Conservation (phyloP, 2,329 filamentous ascomycete species). For the Sphaceloma murrayae region DNA sequence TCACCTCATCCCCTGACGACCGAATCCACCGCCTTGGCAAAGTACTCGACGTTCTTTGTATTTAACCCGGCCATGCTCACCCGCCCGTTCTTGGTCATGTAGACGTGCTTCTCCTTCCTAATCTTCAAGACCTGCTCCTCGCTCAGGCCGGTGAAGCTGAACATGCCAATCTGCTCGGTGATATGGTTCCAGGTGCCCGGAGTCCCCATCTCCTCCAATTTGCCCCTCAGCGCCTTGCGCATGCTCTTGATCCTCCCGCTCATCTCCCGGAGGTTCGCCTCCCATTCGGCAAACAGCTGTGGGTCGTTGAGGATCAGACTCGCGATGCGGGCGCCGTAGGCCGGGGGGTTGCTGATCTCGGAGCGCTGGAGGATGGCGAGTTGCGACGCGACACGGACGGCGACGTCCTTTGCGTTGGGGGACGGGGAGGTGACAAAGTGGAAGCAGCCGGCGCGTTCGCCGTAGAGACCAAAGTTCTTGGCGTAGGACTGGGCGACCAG, state of each 20-base stretch:
- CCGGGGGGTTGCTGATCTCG: conserved; percentile 93
- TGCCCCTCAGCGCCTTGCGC: conserved; percentile 65
- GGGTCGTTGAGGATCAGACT: conserved; percentile 74
- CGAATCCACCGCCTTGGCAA: conserved; percentile 79
- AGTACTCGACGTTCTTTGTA: conserved; percentile 82
- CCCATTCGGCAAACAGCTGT: conserved; percentile 78
- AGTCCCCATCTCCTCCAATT: conserved; percentile 75
- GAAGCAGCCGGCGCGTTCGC: conserved; percentile 91
- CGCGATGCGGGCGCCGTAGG: conserved; percentile 87
- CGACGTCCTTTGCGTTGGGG: conserved; percentile 53
- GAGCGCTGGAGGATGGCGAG: conserved; percentile 89
- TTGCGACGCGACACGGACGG: conserved; percentile 66
- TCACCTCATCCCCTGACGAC: conserved; percentile 52
- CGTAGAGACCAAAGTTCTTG: conserved; percentile 70
- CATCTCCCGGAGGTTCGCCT: conserved; percentile 86
- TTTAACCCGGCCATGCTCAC: conserved; percentile 99
- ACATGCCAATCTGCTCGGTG: conserved; percentile 99
- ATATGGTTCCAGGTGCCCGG: conserved; percentile 95
- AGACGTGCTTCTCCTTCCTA: conserved; percentile 62
- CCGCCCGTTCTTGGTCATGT: conserved; percentile 95
- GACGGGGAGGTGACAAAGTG: conserved; percentile 75
- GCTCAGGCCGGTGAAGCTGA: conserved; percentile 77
- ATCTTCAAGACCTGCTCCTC: conserved; percentile 65
- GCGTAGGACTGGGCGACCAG: conserved; percentile 46
- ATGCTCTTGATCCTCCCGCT: conserved; percentile 89